Evolutionary conservation across 257 asterid species (phyloP), one percentile per base, ranked within the genome.

Genomic region (Gynochthodes officinalis): DNA sequence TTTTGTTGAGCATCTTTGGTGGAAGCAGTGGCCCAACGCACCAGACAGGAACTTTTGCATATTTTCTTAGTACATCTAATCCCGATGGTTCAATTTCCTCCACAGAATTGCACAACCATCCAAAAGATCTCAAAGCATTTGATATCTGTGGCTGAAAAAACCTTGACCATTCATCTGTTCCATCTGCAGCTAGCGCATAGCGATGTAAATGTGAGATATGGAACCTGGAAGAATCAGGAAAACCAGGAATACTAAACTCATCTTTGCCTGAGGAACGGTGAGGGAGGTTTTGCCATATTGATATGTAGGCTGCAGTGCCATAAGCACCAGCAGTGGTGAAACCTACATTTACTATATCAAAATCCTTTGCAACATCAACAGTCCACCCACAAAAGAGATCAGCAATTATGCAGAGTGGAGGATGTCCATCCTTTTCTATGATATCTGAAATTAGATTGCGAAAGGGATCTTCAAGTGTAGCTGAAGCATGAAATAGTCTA

Each of bases 251-350:
- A 0, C 7, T 52, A 19, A 87, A 90, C 71, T 83, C 85, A 0
- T 85, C 88, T 5, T 64, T 48, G 21, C 28, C 42, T 0, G 85
- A 62, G 0, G 40, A 25, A 1, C 93, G 84, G 74, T 93, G 98
- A 35, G 97, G 97, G 15, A 93, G 88, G 54, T 93, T 74, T 67
- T 80, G 88, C 97, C 98, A 94, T 1, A 91, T 2, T 0, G 97
- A 91, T 0, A 75, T 11, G 33, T 86, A 94, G 5, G 96, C 96
- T 16, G 97, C 86, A 39, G 96, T 82, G 33, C 99, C 99, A 67
- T 84, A 91, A 8, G 96, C 97, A 28, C 99, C 97, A 62, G 90
- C 78, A 9, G 99, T 94, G 59, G 91, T 71, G 85, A 94, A 91
- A 23, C 85, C 46, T 11, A 91, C 75, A 50, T 85, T 84, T 2